phyloP scores from a whole-genome alignment of 805 yeast species.

The Babjeviella inositovora region DNA sequence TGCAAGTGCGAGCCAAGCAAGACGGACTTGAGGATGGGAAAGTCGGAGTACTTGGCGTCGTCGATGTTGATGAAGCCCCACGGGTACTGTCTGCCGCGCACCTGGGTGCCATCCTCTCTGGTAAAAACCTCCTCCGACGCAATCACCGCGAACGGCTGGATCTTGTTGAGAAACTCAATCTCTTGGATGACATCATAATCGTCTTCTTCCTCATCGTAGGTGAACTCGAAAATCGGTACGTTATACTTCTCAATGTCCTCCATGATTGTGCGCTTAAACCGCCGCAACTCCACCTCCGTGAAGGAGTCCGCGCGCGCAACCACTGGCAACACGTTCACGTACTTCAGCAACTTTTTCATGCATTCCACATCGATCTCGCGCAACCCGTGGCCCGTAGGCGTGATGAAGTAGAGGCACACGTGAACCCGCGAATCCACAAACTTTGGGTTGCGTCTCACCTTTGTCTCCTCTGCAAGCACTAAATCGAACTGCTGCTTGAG shows the following conservation, averaged over 20 bases:
- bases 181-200: slow-evolving; percentile 57
- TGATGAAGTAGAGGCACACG: slow-evolving; percentile 53
- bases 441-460: slow-evolving; percentile 75
- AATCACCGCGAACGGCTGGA: slow-evolving; percentile 68
- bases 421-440: slow-evolving; percentile 69
- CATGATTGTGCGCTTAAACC: slow-evolving; percentile 43
- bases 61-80: slow-evolving; percentile 56
- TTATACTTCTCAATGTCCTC: slow-evolving; percentile 51
- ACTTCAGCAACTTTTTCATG: slow-evolving; percentile 57
- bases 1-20: slow-evolving; percentile 72
- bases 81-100: slow-evolving; percentile 54
- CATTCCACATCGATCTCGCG: slow-evolving; percentile 57
- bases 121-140: slow-evolving; percentile 43
- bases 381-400: slow-evolving; percentile 68
- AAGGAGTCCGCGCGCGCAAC: slow-evolving; percentile 61
- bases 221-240: slow-evolving; percentile 63
- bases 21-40: slow-evolving; percentile 46
- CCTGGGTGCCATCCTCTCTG: slow-evolving; percentile 28
- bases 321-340: slow-evolving; percentile 59
- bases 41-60: slow-evolving; percentile 35
- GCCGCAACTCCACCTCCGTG: slow-evolving; percentile 37
- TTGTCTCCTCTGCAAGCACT: slow-evolving; percentile 74
- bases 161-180: slow-evolving; percentile 36
- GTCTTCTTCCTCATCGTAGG: slow-evolving; percentile 59
- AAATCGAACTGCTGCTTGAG: slow-evolving; percentile 66